Evolutionary conservation across 805 yeast species (phyloP), one percentile per base, ranked within the genome.

Genomic region (Ogataea thermomethanolica): DNA sequence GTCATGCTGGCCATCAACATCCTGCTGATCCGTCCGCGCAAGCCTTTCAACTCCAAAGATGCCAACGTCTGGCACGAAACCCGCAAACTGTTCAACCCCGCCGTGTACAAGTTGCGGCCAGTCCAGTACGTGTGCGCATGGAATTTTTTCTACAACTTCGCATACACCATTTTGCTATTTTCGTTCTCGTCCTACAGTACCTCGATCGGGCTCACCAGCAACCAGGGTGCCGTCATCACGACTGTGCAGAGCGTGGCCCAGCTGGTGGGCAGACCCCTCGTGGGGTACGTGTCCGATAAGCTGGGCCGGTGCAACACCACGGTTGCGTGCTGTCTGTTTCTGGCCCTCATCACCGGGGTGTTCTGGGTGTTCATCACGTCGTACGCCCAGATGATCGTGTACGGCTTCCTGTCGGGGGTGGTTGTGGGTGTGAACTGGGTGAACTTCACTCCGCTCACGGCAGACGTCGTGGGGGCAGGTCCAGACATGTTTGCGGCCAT

Each of bases 361-460:
- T 74, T 67, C 46, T 77, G 83, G 82, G 61, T 74, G 10, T 69
- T 75, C 15, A 58, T 73, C 1, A 58, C 61, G 11, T 66, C 66
- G 1, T 74, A 69, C 47, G 57, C 63, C 0, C 61, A 66, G 17
- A 49, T 76, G 23, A 45, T 76, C 1, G 68, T 63, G 10, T 76
- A 74, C 49, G 58, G 71, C 0, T 54, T 74, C 4, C 43, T 73
- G 41, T 51, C 65, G 25, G 81, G 81, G 1, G 38, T 67, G 5
- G 52, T 67, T 22, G 59, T 73, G 42, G 81, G 80, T 43, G 66
- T 75, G 12, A 72, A 69, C 23, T 62, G 66, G 59, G 63, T 65
- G 15, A 64, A 61, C 49, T 59, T 60, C 45, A 54, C 59, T 17
- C 66, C 68, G 14, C 45, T 64, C 38, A 49, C 59, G 3, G 65